phyloP scores from a whole-genome alignment of 2,329 filamentous ascomycete species.

The Trichoderma atrobrunneum region DNA sequence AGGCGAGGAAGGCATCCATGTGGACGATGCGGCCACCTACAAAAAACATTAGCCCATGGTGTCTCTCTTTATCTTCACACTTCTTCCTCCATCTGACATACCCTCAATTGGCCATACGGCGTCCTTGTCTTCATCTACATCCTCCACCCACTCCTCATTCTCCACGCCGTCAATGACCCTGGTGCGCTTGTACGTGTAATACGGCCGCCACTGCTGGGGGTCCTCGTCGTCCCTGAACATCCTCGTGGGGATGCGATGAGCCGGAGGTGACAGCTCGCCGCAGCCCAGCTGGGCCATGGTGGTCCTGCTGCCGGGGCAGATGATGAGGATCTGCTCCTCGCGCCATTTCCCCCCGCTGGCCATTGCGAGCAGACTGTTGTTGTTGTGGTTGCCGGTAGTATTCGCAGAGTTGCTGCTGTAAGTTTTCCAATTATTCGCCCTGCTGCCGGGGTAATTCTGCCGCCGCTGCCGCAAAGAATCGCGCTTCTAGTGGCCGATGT shows the following conservation, averaged over 20 bases:
- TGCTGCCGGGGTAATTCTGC: background rate
- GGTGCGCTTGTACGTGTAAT: slow-evolving; percentile 68
- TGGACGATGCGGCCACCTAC: slow-evolving; percentile 77
- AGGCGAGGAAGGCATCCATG: slow-evolving; percentile 90
- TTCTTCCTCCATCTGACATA: slow-evolving; percentile 28
- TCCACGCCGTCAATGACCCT: slow-evolving; percentile 48
- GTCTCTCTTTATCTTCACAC: background rate
- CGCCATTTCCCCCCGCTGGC: slow-evolving; percentile 59
- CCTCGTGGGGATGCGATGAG: slow-evolving; percentile 80
- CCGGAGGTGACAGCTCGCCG: slow-evolving; percentile 86
- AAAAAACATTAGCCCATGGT: background rate
- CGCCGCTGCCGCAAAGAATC: background rate
- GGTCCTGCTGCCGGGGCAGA: slow-evolving; percentile 81
- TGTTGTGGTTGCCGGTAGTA: background rate
- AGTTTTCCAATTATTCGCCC: background rate
- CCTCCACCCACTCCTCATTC: slow-evolving; percentile 79
- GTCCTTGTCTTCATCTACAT: slow-evolving; percentile 81
- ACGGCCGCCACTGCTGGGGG: slow-evolving; percentile 67
- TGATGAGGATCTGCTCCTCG: slow-evolving; percentile 65
- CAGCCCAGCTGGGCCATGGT: slow-evolving; percentile 90
- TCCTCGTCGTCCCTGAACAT: slow-evolving; percentile 91
- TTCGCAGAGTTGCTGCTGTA: background rate
- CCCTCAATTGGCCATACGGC: slow-evolving; percentile 81
- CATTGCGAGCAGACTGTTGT: slow-evolving; percentile 39
- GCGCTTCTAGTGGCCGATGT: slow-evolving; percentile 10